Base-by-base conservation (phyloP, 2,329 filamentous ascomycete genomes). In the Metarhizium robertsii region DNA sequence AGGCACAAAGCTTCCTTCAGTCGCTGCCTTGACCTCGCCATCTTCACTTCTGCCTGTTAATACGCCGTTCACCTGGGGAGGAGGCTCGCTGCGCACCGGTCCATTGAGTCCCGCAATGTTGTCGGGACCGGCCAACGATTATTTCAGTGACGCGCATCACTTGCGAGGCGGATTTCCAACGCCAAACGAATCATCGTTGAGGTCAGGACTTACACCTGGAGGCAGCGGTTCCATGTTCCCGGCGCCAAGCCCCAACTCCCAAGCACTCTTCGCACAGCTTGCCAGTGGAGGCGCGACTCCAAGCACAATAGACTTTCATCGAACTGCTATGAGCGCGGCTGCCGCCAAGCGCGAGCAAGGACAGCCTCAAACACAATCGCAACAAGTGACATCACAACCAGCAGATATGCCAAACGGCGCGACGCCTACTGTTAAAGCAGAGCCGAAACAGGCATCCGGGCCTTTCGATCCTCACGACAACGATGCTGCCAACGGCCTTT, bases 141-240 rank as follows among this genome's bases (percentile, higher is more conserved):
- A 96, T 73, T 96, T 96, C 68, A 81, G 83, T 62, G 90, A 95
- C 65, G 86, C 85, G 18, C 83, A 86, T 67, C 87, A 83, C 57
- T 78, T 95, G 60, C 84, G 88, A 61, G 85, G 90, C 63, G 88
- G 89, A 54, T 96, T 96, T 67, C 90, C 91, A 4, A 97, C 94
- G 4, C 92, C 92, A 1, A 96, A 96, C 82, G 94, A 99, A 73
- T 97, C 92, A 7, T 95, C 90, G 3, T 76, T 97, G 53, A 82
- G 94, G 58, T 94, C 91, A 58, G 94, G 94, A 55, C 74, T 97
- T 62, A 97, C 94, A 53, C 94, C 94, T 51, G 94, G 94, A 58
- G 92, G 92, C 62, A 91, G 92, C 69, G 92, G 92, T 64, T 95
- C 92, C 64, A 97, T 97, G 90, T 97, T 97, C 76, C 91, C 92